Evolutionary conservation across 2,329 filamentous ascomycete genomes (phyloP).

Genomic region (Colletotrichum sp.): DNA sequence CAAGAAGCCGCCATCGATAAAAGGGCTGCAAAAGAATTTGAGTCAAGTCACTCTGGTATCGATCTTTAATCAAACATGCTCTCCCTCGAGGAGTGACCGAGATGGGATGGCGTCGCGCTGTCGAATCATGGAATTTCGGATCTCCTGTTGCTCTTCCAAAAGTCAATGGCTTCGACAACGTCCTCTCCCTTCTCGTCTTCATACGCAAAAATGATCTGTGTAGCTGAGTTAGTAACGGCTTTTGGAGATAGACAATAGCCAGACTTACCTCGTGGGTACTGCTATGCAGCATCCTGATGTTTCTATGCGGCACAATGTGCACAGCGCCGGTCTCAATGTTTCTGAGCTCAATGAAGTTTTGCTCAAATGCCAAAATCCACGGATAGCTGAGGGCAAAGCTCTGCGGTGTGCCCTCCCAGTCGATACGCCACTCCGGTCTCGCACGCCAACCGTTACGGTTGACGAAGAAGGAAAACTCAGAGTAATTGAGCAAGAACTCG

Average conservation of each 20-base stretch:
- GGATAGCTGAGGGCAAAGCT: constrained; percentile 95
- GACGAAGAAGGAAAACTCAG: constrained; percentile 98
- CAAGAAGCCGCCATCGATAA: not conserved
- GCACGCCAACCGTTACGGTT: constrained; percentile 98
- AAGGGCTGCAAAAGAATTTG: constrained; percentile 10
- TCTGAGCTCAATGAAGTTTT: constrained; percentile 95
- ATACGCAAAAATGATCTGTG: constrained; percentile 95
- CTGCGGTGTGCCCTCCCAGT: constrained; percentile 94
- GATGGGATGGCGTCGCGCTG: constrained; percentile 13
- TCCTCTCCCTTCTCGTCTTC: constrained; percentile 95
- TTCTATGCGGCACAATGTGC: constrained; percentile 95
- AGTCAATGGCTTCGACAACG: constrained; percentile 92
- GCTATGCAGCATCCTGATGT: constrained; percentile 96
- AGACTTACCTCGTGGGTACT: constrained; percentile 89
- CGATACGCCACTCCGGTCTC: constrained; percentile 93
- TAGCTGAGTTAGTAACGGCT: constrained; percentile 11
- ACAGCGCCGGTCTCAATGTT: constrained; percentile 95
- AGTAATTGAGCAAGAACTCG: constrained; percentile 97
- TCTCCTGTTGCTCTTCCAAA: constrained; percentile 78
- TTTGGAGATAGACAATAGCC: not conserved
- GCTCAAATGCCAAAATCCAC: constrained; percentile 96
- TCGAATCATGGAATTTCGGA: constrained; percentile 42
- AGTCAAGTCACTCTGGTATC: constrained; percentile 20
- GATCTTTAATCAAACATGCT: constrained; percentile 21
- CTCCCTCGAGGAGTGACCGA: constrained; percentile 3